Evolutionary conservation across 2,329 filamentous ascomycete species (phyloP), one percentile per base, ranked within the genome.

Genomic region (Diaporthe eres): DNA sequence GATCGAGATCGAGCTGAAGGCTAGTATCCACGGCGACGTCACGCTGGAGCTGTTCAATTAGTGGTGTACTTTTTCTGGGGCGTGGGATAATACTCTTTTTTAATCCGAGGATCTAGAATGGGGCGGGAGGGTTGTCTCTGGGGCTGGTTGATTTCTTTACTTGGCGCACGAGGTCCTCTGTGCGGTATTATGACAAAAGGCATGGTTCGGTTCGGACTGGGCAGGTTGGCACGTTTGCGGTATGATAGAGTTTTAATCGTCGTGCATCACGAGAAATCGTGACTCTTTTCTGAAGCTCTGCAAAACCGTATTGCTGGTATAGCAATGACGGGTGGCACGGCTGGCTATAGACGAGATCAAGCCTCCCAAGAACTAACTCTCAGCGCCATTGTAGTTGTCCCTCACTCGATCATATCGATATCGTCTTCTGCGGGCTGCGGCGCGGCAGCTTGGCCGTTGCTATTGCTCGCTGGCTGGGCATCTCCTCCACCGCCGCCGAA

Each of bases 1-100:
- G 78, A 87, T 93, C 71, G 92, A 93, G 82, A 90, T 94, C 77
- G 89, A 92, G 82, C 85, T 94, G 76, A 93, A 93, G 85, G 92
- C 91, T 25, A 91, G 88, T 82, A 92, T 94, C 72, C 88, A 92
- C 78, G 92, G 92, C 78, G 92, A 94, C 84, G 81, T 94, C 78
- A 93, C 91, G 7, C 81, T 94, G 76, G 90, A 88, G 72, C 85
- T 93, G 49, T 68, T 78, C 51, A 77, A 65, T 37, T 72, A 31
- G 22, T 47, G 31, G n/a, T 47, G n/a, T 60, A 34, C 55, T 28
- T 13, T n/a, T 57, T 63, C 37, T 55, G 4, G n/a, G 13, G n/a
- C 17, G 42, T 57, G 13, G 9, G 44, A n/a, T 58, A 22, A 5
- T 61, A 47, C 10, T 55, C 28, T 44, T 44, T 63, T 63, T 49